phyloP scores from a whole-genome alignment of 2,329 filamentous ascomycete species.

The Lecanicillium sp. region DNA sequence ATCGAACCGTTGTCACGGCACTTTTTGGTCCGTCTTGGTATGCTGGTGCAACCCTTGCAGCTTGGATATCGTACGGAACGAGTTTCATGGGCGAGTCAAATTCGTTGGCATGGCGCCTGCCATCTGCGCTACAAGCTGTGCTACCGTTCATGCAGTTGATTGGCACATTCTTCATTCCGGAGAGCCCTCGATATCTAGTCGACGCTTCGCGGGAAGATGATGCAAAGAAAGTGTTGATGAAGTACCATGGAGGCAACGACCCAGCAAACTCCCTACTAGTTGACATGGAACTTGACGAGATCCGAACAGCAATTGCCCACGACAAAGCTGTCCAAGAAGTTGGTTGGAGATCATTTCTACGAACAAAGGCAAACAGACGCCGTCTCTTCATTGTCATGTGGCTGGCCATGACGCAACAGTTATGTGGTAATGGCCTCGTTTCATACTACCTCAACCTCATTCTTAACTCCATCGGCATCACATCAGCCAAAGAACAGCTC shows the following conservation, averaged over 20 bases:
- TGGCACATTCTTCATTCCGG: conserved; percentile 32
- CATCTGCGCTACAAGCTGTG: conserved; percentile 19
- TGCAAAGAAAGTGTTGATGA: conserved; percentile 38
- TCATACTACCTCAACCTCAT: conserved; percentile 28
- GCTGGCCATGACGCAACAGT: conserved; percentile 21
- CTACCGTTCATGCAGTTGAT: conserved; percentile 30
- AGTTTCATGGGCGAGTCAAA: conserved; percentile 14
- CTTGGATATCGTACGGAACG: conserved; percentile 30
- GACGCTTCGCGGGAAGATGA: conserved; percentile 40
- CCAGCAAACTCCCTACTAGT: no score
- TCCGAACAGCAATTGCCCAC: conserved; percentile 16
- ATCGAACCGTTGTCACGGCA: conserved; percentile 24
- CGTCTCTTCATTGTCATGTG: conserved; percentile 25
- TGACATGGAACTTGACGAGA: no score
- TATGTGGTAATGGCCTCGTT: conserved; percentile 18
- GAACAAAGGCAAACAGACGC: conserved; percentile 21
- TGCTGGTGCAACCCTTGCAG: conserved; percentile 27
- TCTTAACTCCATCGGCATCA: conserved; percentile 24
- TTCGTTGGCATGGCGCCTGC: conserved; percentile 26
- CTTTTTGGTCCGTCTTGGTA: conserved; percentile 28
- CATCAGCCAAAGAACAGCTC: conserved; percentile 23
- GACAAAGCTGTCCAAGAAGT: neutral
- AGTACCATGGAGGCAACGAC: no score
- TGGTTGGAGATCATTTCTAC: neutral
- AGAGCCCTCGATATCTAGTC: conserved; percentile 43